phyloP scores from a whole-genome alignment of 306 rosid genomes.

The Cucumis cinereus region DNA sequence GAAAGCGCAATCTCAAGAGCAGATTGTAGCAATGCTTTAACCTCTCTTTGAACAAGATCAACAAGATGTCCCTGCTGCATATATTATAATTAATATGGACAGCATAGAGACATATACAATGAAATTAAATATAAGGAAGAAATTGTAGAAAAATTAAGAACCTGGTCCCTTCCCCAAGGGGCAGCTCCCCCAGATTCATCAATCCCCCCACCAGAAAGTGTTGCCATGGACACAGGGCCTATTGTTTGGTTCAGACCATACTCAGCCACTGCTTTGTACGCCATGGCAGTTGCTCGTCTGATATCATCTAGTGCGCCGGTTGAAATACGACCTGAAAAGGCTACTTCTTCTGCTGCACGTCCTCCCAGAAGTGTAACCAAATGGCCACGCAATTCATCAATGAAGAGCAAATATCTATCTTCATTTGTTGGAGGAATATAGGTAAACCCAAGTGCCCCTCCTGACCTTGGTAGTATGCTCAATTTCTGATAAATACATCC shows the following conservation, averaged over 20 bases:
- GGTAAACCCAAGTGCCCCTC: conserved; percentile 96
- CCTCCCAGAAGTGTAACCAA: conserved; percentile 96
- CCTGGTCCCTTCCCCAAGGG: conserved; percentile 98
- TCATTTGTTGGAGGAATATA: conserved; percentile 83
- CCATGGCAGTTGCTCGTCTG: conserved; percentile 93
- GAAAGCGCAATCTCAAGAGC: conserved; percentile 76
- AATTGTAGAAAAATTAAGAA: conserved; percentile 17
- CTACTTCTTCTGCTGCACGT: conserved; percentile 98
- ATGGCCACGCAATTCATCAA: conserved; percentile 94
- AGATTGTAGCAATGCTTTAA: conserved; percentile 73
- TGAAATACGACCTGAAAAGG: conserved; percentile 88
- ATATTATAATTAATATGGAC: conserved; percentile 25
- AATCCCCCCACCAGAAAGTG: conserved; percentile 74
- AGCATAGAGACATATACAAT: neutral
- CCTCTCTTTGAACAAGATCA: conserved; percentile 91
- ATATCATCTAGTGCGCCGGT: conserved; percentile 98
- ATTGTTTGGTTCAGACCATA: conserved; percentile 85
- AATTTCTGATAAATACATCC: conserved; percentile 49
- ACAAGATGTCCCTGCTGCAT: conserved; percentile 77
- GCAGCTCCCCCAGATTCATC: conserved; percentile 73
- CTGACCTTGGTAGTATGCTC: conserved; percentile 94
- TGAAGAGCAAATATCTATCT: conserved; percentile 93
- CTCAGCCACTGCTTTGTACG: conserved; percentile 97
- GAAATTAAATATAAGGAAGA: conserved; percentile 1
- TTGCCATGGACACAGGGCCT: conserved; percentile 84